Evolutionary conservation across 768 basidiomycete species (phyloP).

Genomic region (Kwoniella mangroviensis): DNA sequence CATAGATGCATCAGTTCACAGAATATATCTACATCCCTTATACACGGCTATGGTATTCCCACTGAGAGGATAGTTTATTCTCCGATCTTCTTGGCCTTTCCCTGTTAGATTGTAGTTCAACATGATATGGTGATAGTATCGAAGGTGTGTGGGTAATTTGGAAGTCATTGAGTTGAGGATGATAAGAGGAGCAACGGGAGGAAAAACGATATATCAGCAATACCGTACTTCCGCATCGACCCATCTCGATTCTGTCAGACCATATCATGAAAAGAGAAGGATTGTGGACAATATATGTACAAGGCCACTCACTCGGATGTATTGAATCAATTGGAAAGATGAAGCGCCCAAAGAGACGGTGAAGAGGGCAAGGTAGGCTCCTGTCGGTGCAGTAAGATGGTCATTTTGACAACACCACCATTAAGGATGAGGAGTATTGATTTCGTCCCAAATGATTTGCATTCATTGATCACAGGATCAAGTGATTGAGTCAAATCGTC

Average conservation of each 20-base stretch:
- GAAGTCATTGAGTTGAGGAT: no score
- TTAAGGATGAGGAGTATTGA: no score
- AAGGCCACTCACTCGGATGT: slow-evolving; percentile 41
- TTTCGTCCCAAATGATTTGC: no score
- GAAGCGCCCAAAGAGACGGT: slow-evolving; percentile 43
- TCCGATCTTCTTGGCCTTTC: slow-evolving; percentile 42
- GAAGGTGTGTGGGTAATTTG: no score
- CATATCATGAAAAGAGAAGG: not conserved
- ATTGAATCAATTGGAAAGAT: slow-evolving; percentile 45
- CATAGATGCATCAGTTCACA: slow-evolving; percentile 5
- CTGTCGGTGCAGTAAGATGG: slow-evolving; percentile 20
- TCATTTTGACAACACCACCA: not conserved
- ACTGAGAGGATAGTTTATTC: slow-evolving; percentile 24
- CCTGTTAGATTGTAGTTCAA: slow-evolving; percentile 10
- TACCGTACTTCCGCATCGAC: no score
- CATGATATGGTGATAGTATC: not conserved
- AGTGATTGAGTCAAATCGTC: not conserved
- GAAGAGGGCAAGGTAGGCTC: slow-evolving; percentile 52
- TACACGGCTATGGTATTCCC: not conserved
- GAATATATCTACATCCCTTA: not conserved
- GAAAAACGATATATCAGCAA: not conserved
- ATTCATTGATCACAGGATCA: not conserved
- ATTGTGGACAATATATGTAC: not conserved
- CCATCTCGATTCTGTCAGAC: no score
- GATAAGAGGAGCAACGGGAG: no score